Percentiles rank a stretch among this genome's conserved stretches.
These are phyloP conservation scores for Diatrype stigma DNA, from an alignment of 2,329 filamentous ascomycete species.

Conservation along the genomic window DNA sequence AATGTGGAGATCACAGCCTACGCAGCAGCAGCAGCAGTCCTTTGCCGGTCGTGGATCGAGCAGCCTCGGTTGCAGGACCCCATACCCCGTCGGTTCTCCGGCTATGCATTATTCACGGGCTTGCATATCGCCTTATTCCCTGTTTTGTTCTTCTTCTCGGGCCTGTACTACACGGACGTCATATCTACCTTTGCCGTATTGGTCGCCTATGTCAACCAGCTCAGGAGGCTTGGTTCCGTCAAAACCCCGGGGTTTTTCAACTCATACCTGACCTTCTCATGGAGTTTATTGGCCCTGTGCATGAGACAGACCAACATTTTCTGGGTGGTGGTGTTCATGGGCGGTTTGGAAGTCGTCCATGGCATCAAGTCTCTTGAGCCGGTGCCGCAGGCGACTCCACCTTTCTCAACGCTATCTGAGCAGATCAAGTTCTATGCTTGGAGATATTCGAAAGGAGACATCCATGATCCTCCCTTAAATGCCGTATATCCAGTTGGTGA, in stretches of 20 bases:
- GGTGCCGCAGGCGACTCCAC: constrained; percentile 23
- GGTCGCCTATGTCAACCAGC: constrained; percentile 58
- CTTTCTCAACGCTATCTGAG: constrained; percentile 27
- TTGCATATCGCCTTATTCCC: constrained; percentile 84
- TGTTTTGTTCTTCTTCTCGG: constrained; percentile 92
- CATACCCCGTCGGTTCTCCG: constrained; percentile 24
- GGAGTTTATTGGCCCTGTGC: constrained; percentile 63
- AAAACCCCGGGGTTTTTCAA: constrained; percentile 29
- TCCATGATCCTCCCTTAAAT: constrained; percentile 51
- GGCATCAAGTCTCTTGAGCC: constrained; percentile 43
- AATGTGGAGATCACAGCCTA: constrained; percentile 42
- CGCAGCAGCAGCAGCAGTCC: constrained; percentile 41
- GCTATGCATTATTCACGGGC: constrained; percentile 56
- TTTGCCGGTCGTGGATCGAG: constrained; percentile 46
- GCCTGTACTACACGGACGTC: constrained; percentile 91
- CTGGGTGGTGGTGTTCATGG: constrained; percentile 80
- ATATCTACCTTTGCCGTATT: constrained; percentile 75
- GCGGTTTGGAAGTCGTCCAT: constrained; percentile 54
- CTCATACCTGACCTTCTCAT: constrained; percentile 41
- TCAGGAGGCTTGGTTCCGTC: constrained; percentile 37
- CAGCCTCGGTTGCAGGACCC: constrained; percentile 16
- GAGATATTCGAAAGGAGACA: constrained; percentile 45
- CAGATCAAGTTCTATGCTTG: constrained; percentile 35
- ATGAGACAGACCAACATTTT: constrained; percentile 97
- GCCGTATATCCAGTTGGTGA: constrained; percentile 48